Base-by-base conservation (phyloP, 163 green algal species). In the Scenedesmus sp. region DNA sequence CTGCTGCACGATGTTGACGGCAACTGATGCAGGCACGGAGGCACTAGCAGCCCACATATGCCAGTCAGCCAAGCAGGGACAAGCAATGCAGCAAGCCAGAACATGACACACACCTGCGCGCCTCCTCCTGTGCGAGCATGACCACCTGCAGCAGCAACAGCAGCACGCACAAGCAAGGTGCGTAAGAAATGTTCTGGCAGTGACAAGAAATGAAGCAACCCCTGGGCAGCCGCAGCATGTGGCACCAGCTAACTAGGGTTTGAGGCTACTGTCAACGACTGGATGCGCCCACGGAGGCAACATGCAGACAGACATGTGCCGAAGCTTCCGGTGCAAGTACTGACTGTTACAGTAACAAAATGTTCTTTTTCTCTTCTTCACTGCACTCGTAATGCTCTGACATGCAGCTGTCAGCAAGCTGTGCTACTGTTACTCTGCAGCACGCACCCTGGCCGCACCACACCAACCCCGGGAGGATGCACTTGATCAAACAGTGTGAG, bases 121-220 rank as follows among this genome's bases (percentile, higher is more conserved):
- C 97, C 95, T 99, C 98, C 95, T 99, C 98, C 93, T 99, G 98
- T 3, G 98, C 98, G 0, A 99, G 96, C 98, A 99, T 99, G 43
- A 99, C 98, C 51, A 96, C 93, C 93, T 99, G 43, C 53, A 59
- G 35, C 59, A 42, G 59, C 61, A 65, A 65, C 42, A 56, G 22
- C 33, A 76, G 26, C 65, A 76, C 30, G 18, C 59, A 40, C 30
- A n/a, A 20, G 65, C 30, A 76, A 7, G 1, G 6, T 10, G 6
- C 18, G 6, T 40, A 37, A 76, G 65, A 26, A 0, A 18, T 6
- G 30, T 18, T 20, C 30, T 18, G 30, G 30, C 56, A 68, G 4
- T 37, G 30, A 35, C 59, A 24, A 24, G 22, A 72, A 24, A 3
- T 12, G 24, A 35, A 33, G 22, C 59, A n/a, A n/a, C 4, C 35